These are phyloP conservation scores for Phytophthora citrophthora DNA, from an alignment of 352 stramenopile genomes.

Conservation along the genomic window DNA sequence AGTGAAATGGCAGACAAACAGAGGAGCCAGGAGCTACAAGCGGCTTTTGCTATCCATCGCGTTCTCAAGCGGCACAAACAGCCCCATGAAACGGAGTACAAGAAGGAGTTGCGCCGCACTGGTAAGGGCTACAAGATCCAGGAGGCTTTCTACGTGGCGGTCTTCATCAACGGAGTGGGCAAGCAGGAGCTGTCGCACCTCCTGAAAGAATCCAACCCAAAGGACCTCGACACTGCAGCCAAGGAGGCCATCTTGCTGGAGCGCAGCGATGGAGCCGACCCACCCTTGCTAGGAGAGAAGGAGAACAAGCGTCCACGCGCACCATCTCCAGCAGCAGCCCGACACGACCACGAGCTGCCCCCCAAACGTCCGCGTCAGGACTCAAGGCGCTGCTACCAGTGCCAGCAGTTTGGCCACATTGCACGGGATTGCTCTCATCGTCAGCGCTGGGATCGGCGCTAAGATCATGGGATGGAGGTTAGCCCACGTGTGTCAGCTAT, in stretches of 20 bases:
- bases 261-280: slow-evolving; percentile 23
- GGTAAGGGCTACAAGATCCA: slow-evolving; percentile 28
- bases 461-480: slow-evolving; percentile 14
- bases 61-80: slow-evolving; percentile 25
- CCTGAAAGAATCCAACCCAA: slow-evolving; percentile 23
- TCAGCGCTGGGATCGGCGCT: slow-evolving; percentile 21
- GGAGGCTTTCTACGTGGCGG: slow-evolving; percentile 33
- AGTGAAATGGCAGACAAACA: slow-evolving; percentile 13
- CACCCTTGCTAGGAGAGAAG: slow-evolving; percentile 12
- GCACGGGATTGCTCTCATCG: slow-evolving; percentile 29
- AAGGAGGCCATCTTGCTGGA: slow-evolving; percentile 32
- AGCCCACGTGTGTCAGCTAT: slow-evolving; percentile 10
- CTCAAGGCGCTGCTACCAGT: slow-evolving; percentile 20
- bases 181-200: slow-evolving; percentile 21
- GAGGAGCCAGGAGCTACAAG: slow-evolving; percentile 22
- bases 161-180: slow-evolving; percentile 33
- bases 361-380: slow-evolving; percentile 26
- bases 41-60: slow-evolving; percentile 23
- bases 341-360: slow-evolving; percentile 7
- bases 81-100: slow-evolving; percentile 29
- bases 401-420: slow-evolving; percentile 29
- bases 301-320: slow-evolving; percentile 2
- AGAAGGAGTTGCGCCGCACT: slow-evolving; percentile 18
- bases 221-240: slow-evolving; percentile 26
- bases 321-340: background rate